Percentiles rank a stretch among this genome's conserved stretches.
Conservation (phyloP, 2,329 filamentous ascomycete genomes). For the Aspergillus sp. region DNA sequence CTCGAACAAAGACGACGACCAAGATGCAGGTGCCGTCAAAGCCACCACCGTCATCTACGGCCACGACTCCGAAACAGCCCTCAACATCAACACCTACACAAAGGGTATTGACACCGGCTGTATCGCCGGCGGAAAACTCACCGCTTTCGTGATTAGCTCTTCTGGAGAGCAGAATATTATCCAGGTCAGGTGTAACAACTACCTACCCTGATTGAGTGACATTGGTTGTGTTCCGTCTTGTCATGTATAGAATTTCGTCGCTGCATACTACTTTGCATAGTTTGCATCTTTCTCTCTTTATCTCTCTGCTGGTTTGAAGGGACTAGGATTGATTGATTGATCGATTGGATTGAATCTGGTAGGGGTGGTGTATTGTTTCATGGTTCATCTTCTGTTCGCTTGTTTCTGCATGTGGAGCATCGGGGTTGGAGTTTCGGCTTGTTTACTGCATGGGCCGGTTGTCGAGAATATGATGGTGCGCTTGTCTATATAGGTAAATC, state of each 20-base stretch:
- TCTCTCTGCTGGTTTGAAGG: constrained; percentile 11
- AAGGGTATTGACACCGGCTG: constrained; percentile 87
- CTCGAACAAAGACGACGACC: constrained; percentile 11
- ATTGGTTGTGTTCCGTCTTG: neutral
- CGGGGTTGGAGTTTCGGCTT: constrained; percentile 1
- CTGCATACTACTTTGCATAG: neutral
- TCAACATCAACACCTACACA: constrained; percentile 68
- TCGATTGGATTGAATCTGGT: neutral
- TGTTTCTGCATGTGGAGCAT: neutral
- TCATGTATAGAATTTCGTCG: neutral
- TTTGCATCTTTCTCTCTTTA: neutral
- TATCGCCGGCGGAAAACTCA: constrained; percentile 72
- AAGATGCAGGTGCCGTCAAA: constrained; percentile 28
- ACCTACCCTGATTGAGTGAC: constrained; percentile 19
- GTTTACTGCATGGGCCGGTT: neutral
- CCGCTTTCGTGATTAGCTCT: constrained; percentile 73
- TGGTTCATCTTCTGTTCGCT: neutral
- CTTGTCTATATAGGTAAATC: too few species aligned
- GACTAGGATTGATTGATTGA: neutral
- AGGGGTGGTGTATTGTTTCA: neutral
- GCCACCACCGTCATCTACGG: constrained; percentile 78
- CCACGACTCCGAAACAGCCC: constrained; percentile 75
- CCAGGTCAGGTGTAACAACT: constrained; percentile 46
- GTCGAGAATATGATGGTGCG: neutral
- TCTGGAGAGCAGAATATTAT: constrained; percentile 44